Percentiles rank a stretch among this genome's conserved stretches.
Conservation (phyloP, 768 basidiomycete species). For the Floccularia luteovirens region DNA sequence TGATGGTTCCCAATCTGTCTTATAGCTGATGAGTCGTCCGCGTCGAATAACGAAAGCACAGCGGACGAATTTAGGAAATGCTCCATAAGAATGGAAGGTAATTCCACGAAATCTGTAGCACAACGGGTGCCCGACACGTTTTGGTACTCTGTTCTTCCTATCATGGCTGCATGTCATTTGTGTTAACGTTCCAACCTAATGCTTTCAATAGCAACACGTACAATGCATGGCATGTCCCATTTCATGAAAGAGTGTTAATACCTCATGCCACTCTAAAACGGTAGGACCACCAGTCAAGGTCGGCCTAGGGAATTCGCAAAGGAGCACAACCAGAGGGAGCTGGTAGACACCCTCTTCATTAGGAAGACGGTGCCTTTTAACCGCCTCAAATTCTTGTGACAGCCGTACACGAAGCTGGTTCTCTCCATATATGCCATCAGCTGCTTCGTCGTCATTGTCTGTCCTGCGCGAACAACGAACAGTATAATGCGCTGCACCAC, state of each 20-base stretch:
- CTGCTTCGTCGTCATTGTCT: conserved; percentile 79
- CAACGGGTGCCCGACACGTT: conserved; percentile 97
- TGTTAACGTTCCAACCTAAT: neutral
- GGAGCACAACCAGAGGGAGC: conserved; percentile 83
- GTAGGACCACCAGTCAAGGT: conserved; percentile 56
- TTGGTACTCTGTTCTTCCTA: conserved; percentile 94
- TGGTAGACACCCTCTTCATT: conserved; percentile 72
- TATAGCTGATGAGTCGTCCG: conserved; percentile 33
- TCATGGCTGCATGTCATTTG: conserved; percentile 65
- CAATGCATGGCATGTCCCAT: conserved; percentile 99
- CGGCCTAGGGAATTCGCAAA: conserved; percentile 79
- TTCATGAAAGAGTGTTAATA: conserved; percentile 93
- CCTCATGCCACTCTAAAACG: conserved; percentile 85
- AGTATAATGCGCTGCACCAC: conserved; percentile 95
- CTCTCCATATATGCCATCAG: conserved; percentile 45
- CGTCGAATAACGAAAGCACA: conserved; percentile 75
- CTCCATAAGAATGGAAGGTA: conserved; percentile 98
- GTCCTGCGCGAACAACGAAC: conserved; percentile 89
- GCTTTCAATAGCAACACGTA: conserved; percentile 33
- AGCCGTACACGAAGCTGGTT: conserved; percentile 32
- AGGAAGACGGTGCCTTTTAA: conserved; percentile 50
- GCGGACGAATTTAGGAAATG: conserved; percentile 84
- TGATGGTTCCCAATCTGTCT: conserved; percentile 58
- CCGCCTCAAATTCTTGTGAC: conserved; percentile 57
- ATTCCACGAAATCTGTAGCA: conserved; percentile 96